A percentile compares a stretch with the other conserved stretches of the same genome.
Evolutionary conservation across 2,329 filamentous ascomycete species (phyloP).

Genomic region (Exophiala viscosa): DNA sequence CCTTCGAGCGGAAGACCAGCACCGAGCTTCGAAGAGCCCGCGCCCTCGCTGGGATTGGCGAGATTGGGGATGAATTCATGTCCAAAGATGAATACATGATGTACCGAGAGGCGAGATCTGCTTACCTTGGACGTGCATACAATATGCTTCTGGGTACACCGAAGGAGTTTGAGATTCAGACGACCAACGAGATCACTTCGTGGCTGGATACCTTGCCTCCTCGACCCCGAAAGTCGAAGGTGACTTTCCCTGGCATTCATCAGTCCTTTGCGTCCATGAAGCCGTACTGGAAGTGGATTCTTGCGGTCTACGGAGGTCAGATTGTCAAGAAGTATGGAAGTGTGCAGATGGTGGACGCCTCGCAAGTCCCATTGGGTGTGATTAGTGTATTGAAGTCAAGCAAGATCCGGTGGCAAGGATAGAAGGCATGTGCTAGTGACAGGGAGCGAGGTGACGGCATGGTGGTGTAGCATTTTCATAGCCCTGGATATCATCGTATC

Average conservation of each 20-base stretch:
- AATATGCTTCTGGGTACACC: slow-evolving; percentile 33
- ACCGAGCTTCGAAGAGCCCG: neutral
- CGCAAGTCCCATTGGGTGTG: slow-evolving; percentile 42
- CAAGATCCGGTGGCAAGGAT: slow-evolving; percentile 42
- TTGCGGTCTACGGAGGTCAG: slow-evolving; percentile 39
- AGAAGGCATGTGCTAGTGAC: slow-evolving; percentile 16
- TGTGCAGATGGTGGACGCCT: slow-evolving; percentile 39
- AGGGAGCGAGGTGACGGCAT: no score
- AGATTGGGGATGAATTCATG: slow-evolving; percentile 32
- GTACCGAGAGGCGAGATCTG: slow-evolving; percentile 36
- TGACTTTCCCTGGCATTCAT: slow-evolving; percentile 17
- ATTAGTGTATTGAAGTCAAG: slow-evolving; percentile 41
- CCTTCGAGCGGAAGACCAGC: neutral
- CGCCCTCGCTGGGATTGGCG: neutral
- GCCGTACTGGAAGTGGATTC: slow-evolving; percentile 43
- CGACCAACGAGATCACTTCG: slow-evolving; percentile 30
- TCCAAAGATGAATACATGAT: slow-evolving; percentile 39
- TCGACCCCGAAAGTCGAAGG: neutral
- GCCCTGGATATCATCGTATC: no score
- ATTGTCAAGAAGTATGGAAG: slow-evolving; percentile 41
- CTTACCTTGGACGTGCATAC: slow-evolving; percentile 33
- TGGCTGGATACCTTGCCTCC: slow-evolving; percentile 13
- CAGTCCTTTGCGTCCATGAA: slow-evolving; percentile 35
- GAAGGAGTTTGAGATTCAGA: slow-evolving; percentile 31
- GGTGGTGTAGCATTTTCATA: no score